Percentiles rank a stretch among this genome's conserved stretches.
phyloP scores from a whole-genome alignment of 176 grass and related monocot genomes.

The Phoenix dactylifera region DNA sequence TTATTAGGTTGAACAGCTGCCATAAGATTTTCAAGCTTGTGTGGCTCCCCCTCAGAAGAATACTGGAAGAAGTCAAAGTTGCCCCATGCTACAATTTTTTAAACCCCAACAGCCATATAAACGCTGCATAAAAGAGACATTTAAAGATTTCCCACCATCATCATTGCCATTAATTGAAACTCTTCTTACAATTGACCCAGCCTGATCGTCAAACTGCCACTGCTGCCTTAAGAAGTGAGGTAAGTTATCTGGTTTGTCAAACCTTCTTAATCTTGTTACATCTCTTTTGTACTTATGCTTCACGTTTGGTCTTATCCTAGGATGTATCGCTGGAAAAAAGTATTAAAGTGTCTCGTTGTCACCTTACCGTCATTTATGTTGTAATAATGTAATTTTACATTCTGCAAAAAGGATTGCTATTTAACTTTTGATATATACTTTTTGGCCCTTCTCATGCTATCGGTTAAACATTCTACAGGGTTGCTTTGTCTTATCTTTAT shows the following conservation, averaged over 20 bases:
- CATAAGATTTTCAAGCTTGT: conserved; percentile 20
- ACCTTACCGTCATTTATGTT: too few relatives aligned
- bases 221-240: conserved; percentile 17
- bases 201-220: conserved; percentile 1
- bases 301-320: too few relatives aligned
- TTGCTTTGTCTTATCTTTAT: too few relatives aligned
- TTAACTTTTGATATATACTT: too few relatives aligned
- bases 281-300: too few relatives aligned
- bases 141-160: conserved; percentile 8
- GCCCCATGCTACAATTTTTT: too few relatives aligned
- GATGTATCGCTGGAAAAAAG: too few relatives aligned
- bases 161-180: conserved; percentile 7
- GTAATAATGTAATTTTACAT: too few relatives aligned
- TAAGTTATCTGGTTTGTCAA: neutral
- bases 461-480: too few relatives aligned
- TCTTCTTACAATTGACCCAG: conserved; percentile 5
- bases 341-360: too few relatives aligned
- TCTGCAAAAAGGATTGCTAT: too few relatives aligned
- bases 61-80: conserved; percentile 9
- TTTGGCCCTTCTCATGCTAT: too few relatives aligned
- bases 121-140: conserved; percentile 5
- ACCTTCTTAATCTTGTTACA: neutral
- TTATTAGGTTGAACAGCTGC: conserved; percentile 15
- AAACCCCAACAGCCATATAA: neutral
- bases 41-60: conserved; percentile 15